Evolutionary conservation across 257 asterid genomes (phyloP).

Genomic region (Solanum peruvianum): DNA sequence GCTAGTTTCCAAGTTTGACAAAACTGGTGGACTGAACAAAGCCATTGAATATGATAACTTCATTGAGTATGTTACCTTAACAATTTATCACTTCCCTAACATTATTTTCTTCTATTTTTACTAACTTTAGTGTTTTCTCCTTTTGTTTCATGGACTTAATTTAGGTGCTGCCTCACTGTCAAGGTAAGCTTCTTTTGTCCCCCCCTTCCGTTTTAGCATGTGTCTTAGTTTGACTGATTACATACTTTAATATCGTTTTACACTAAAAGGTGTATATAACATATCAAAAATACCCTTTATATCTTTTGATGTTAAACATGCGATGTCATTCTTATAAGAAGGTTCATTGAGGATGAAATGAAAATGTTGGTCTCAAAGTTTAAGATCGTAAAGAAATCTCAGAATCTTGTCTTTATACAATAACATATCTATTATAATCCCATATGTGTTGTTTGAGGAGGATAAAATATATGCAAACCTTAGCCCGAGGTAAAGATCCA

Average conservation of each 20-base stretch:
- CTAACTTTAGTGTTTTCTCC: neutral
- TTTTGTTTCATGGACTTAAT: neutral
- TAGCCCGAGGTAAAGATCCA: too few species aligned
- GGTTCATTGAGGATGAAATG: too few species aligned
- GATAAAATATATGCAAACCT: too few species aligned
- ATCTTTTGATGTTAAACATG: neutral
- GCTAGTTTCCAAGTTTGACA: conserved; percentile 82
- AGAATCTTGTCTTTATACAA: too few species aligned
- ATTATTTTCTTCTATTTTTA: neutral
- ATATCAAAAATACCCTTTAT: neutral
- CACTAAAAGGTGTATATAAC: neutral
- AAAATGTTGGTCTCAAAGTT: too few species aligned
- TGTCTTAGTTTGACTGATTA: neutral
- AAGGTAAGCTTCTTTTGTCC: neutral
- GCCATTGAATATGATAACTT: conserved; percentile 93
- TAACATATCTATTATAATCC: too few species aligned
- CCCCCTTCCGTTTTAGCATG: neutral
- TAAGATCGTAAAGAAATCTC: too few species aligned
- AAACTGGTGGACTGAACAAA: conserved; percentile 66
- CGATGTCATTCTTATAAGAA: neutral
- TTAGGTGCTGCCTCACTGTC: neutral
- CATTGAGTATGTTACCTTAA: conserved; percentile 60
- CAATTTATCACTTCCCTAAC: neutral
- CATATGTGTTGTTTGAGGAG: too few species aligned
- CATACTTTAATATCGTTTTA: neutral